Evolutionary conservation across 371 early-diverging fungal genomes (phyloP), one percentile per base, ranked within the genome.

Genomic region (Capillidium heterosporum): DNA sequence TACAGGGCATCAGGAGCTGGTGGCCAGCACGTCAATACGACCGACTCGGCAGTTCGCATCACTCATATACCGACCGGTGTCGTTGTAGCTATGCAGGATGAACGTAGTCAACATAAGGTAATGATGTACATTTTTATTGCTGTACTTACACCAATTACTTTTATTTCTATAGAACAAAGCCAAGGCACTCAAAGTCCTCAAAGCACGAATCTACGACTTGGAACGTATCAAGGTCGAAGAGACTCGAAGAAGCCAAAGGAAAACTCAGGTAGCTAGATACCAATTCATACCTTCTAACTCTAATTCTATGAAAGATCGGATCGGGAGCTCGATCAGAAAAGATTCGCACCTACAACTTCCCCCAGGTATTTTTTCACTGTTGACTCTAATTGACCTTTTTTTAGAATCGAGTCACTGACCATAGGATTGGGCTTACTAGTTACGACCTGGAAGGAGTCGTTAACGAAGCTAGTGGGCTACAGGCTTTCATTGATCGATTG

Each of bases 1-100:
- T 87, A 77, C 61, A 67, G 89, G 0, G 81, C 89, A 15, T 79
- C 80, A 3, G 90, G 90, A 23, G 77, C 84, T 5, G 90, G 90
- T 32, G 90, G 90, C 1, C 89, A 89, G 68, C 90, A 92, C 63
- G 95, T 95, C 27, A 95, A 95, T 59, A 93, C 87, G 4, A 95
- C 96, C 0, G 95, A 95, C 58, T 85, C 85, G 61, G 96, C 96
- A 0, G 93, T 95, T 19, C 76, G 95, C 21, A 77, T 95, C 19
- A 90, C 89, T 2, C 95, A 95, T 71, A 60, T 93, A 24, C 90
- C 95, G 7, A 87, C 91, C 1, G 95, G 95, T 0, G 72, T 89
- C 29, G 78, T 76, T 4, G 89, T 92, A 0, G 79, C 83, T 27
- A 87, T 86, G 73, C 94, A 94, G 70, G 87, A 84, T 57, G 89